phyloP scores from a whole-genome alignment of 129 eudicot genomes.

The Arctium minus region DNA sequence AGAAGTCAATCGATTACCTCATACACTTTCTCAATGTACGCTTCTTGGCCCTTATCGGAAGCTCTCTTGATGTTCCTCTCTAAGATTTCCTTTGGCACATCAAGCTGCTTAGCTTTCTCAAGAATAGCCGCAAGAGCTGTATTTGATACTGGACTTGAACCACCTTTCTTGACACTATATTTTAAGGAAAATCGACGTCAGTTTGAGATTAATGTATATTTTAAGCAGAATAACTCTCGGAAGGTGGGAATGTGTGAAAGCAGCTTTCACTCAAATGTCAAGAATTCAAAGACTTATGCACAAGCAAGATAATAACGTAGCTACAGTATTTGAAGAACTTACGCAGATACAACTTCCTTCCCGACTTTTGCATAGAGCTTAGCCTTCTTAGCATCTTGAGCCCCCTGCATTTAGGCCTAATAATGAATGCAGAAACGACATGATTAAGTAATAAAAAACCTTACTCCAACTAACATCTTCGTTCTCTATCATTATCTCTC shows the following conservation, averaged over 20 bases:
- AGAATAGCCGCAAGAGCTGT: conserved; percentile 64
- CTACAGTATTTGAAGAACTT: conserved; percentile 27
- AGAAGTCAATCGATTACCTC: conserved; percentile 47
- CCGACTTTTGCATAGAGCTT: conserved; percentile 81
- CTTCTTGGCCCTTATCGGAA: conserved; percentile 90
- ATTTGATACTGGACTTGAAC: conserved; percentile 73
- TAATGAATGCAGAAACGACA: conserved; percentile 26
- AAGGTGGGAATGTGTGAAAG: not conserved
- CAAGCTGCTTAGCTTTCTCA: conserved; percentile 88
- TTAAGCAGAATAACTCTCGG: not conserved
- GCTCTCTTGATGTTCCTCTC: conserved; percentile 97
- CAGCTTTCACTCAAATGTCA: not conserved
- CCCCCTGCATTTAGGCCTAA: conserved; percentile 60
- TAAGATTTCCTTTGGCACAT: conserved; percentile 83
- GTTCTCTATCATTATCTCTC: not conserved
- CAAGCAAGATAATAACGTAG: not conserved
- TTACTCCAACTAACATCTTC: conserved; percentile 2
- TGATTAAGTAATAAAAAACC: conserved; percentile 25
- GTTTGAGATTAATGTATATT: not conserved
- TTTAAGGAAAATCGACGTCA: not conserved
- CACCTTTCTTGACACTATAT: conserved; percentile 85
- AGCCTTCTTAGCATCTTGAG: conserved; percentile 75
- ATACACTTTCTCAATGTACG: conserved; percentile 82
- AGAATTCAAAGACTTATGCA: not conserved
- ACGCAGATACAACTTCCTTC: conserved; percentile 95